Evolutionary conservation across 805 yeast genomes (phyloP), one percentile per base, ranked within the genome.

Genomic region (Cephaloascus albidus): DNA sequence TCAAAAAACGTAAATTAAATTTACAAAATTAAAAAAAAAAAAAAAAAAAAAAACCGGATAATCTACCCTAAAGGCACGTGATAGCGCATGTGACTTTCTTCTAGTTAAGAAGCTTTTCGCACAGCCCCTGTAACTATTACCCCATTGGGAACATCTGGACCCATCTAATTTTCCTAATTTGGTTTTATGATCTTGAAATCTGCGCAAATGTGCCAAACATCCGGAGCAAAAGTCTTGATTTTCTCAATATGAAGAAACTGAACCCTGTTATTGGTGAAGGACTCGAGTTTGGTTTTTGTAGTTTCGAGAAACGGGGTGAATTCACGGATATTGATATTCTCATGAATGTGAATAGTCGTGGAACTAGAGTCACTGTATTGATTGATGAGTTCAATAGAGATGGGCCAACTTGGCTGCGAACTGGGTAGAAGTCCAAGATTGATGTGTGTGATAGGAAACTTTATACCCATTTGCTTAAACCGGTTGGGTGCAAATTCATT

Each of bases 141-240:
- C n/a, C n/a, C n/a, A n/a, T n/a, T n/a, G n/a, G n/a, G n/a, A n/a
- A n/a, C n/a, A n/a, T n/a, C n/a, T n/a, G n/a, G n/a, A n/a, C n/a
- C n/a, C n/a, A n/a, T n/a, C n/a, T n/a, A n/a, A n/a, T n/a, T n/a
- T n/a, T n/a, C n/a, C n/a, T n/a, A n/a, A n/a, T n/a, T n/a, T n/a
- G n/a, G n/a, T n/a, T n/a, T n/a, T n/a, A n/a, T 23, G 28, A 28
- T 28, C 3, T 44, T 37, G 18, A 49, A 40, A 37, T 63, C 70
- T 15, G 57, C 44, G 4, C 85, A 84, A 2, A 84, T 61, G 48
- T 86, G 96, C 81, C 85, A 81, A 2, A 87, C 78, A 37, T 82
- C 90, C 0, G 96, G 96, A 0, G 95, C 94, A 66, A 79, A 86
- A 0, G 90, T 83, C 59, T 86, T 87, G 40, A 87, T 84, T 46